These are phyloP conservation scores for Bothriochloa decipiens DNA, from an alignment of 176 grass and related monocot species.

Conservation along the genomic window DNA sequence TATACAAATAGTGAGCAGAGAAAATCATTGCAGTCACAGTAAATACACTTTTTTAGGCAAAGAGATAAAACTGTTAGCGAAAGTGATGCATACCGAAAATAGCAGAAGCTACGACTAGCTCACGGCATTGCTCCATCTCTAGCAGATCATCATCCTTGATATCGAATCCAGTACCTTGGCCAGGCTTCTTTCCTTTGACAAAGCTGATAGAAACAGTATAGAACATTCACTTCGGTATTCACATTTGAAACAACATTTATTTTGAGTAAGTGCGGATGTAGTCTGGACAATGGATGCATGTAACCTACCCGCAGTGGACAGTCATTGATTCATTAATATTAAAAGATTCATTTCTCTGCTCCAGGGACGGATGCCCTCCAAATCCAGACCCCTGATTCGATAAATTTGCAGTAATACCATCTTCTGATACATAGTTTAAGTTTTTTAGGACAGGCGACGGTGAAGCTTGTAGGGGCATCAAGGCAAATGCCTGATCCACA, in stretches of 20 bases:
- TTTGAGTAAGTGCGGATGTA: background rate
- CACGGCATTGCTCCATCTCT: conserved; percentile 90
- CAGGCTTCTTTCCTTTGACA: conserved; percentile 87
- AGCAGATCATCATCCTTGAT: conserved; percentile 80
- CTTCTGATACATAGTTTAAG: conserved; percentile 74
- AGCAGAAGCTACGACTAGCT: conserved; percentile 90
- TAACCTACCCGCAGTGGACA: conserved; percentile 88
- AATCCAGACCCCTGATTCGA: conserved; percentile 74
- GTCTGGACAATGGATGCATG: conserved; percentile 15
- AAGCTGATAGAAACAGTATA: conserved; percentile 61
- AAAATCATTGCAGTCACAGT: background rate
- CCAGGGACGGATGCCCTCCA: conserved; percentile 83
- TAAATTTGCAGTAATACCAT: conserved; percentile 52
- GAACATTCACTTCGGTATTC: conserved; percentile 24
- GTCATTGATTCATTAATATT: conserved; percentile 84
- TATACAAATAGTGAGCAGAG: conserved; percentile 45
- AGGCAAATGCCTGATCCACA: conserved; percentile 73
- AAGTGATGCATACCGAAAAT: conserved; percentile 78
- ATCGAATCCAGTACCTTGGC: conserved; percentile 82
- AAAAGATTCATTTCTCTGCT: conserved; percentile 81
- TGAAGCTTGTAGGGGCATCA: conserved; percentile 65
- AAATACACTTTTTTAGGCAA: background rate
- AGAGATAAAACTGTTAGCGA: background rate
- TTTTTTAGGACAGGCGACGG: conserved; percentile 67
- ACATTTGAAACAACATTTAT: background rate